Evolutionary conservation across 768 basidiomycete genomes (phyloP), one percentile per base, ranked within the genome.

Genomic region (Lactarius sp.): DNA sequence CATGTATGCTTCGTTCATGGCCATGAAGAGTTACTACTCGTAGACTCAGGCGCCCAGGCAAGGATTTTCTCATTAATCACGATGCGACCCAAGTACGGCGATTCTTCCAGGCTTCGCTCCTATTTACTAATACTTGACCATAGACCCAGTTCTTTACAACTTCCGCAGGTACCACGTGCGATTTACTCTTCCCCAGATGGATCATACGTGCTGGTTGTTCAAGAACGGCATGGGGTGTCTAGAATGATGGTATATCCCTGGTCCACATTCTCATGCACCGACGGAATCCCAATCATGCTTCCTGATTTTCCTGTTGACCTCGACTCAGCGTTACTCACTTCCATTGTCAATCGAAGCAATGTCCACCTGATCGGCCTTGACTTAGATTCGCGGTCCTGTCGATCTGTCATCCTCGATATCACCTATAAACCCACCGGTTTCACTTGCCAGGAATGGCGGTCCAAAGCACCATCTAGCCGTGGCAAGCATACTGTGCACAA

Each of bases 351-450:
- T 49, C 75, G 80, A 39, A 71, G 69, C 8, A 75, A 74, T 37
- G 76, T 81, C 4, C 78, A 85, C 66, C 54, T 83, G 8, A 22
- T 85, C 2, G 67, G 68, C 7, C 70, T 85, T 6, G 77, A 82
- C 59, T 61, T 72, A 2, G 39, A 70, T 2, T 41, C 70, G 1
- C 73, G 69, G 0, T 60, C 66, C n/a, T 80, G 78, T 57, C 69
- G 68, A 34, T 87, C 85, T 0, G 42, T 80, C 16, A 76, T 74
- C 0, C 69, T 86, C 49, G 75, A 79, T 37, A 84, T 86, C 65
- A 83, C 82, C 5, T 79, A 78, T 56, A 83, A 81, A 62, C 72
- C 77, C 3, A 85, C 85, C 0, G 83, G 85, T 59, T 85, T 83
- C 63, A 77, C 74, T 52, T 85, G 85, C 75, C 75, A 76, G 61